Conservation (phyloP, 2,329 filamentous ascomycete genomes). For the Arthrobotrys conoides region DNA sequence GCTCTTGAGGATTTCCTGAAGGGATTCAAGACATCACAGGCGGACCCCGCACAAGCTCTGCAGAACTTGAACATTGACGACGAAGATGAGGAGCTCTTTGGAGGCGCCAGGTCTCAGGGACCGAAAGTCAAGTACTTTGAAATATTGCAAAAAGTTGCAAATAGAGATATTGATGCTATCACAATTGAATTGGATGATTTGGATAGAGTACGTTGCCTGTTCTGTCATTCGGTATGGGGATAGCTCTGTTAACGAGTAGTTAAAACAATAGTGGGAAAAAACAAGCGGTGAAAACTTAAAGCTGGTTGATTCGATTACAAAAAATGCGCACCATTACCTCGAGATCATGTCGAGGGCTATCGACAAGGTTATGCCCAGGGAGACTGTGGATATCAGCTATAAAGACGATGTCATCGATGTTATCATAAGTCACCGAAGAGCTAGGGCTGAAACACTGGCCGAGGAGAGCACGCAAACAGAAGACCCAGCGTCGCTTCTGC, state of each 20-base stretch:
- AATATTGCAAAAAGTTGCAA: slow-evolving; percentile 86
- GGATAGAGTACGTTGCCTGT: slow-evolving; percentile 73
- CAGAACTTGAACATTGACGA: slow-evolving; percentile 88
- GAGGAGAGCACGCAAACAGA: slow-evolving; percentile 74
- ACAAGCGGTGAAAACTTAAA: slow-evolving; percentile 75
- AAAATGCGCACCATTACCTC: slow-evolving; percentile 94
- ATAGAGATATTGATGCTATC: slow-evolving; percentile 82
- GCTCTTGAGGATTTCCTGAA: slow-evolving; percentile 90
- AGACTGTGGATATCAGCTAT: slow-evolving; percentile 85
- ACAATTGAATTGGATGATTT: slow-evolving; percentile 92
- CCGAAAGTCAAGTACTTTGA: slow-evolving; percentile 90
- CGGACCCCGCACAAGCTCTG: slow-evolving; percentile 83
- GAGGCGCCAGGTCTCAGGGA: slow-evolving; percentile 69
- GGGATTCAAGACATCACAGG: slow-evolving; percentile 85
- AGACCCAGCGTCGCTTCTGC: slow-evolving; percentile 84
- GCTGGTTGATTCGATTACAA: slow-evolving; percentile 86
- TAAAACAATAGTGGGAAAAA: slow-evolving; percentile 77
- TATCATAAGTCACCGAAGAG: slow-evolving; percentile 90
- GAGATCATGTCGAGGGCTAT: slow-evolving; percentile 90
- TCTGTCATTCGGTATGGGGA: background rate
- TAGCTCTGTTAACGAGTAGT: slow-evolving; percentile 53
- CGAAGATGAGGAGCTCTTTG: slow-evolving; percentile 88
- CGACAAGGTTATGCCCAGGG: slow-evolving; percentile 85
- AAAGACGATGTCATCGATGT: slow-evolving; percentile 98
- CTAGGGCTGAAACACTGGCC: slow-evolving; percentile 82